Evolutionary conservation across 768 basidiomycete species (phyloP), one percentile per base, ranked within the genome.

Genomic region (Exidia glandulosa): DNA sequence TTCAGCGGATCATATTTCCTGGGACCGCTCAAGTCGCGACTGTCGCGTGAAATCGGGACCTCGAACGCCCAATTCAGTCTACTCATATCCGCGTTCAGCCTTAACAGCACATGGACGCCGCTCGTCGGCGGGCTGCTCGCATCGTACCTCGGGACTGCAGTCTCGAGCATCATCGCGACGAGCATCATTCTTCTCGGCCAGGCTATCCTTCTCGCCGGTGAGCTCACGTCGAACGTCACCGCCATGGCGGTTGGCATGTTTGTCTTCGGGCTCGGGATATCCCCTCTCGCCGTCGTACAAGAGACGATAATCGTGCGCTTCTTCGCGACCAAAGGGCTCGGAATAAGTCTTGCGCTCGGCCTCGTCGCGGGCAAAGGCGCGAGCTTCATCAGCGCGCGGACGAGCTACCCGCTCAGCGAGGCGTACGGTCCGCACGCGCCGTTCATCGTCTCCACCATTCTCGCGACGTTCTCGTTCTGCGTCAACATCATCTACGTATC

Each of bases 301-400:
- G 90, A 92, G 70, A 86, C 86, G 5, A 90, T 90, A 63, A 88
- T 92, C 57, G 86, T 90, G 47, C 85, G 86, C 29, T 88, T 88
- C 73, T 91, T 90, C 75, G 81, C 80, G 63, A 80, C 83, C 0
- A 86, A 84, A 67, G 87, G 87, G 2, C 75, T 91, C 1, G 90
- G 87, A 1, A 75, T 85, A 7, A 86, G 87, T 1, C 81, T 93
- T 73, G 88, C 88, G 0, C 76, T 91, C n/a, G 90, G 90, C 25
- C 83, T 93, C 16, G 79, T 93, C 27, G 86, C 82, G 3, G 90
- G 90, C 34, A 93, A 91, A 70, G 82, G 79, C 10, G 81, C 87
- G 0, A 87, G 87, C 4, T 93, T 91, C 68, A 62, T 89, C 33
- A 81, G 88, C 27, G 87, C 88, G 3, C 78, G 85, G 37, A 84